These are phyloP conservation scores for Triglochin maritima DNA, from an alignment of 106 monocot species.

Conservation along the genomic window DNA sequence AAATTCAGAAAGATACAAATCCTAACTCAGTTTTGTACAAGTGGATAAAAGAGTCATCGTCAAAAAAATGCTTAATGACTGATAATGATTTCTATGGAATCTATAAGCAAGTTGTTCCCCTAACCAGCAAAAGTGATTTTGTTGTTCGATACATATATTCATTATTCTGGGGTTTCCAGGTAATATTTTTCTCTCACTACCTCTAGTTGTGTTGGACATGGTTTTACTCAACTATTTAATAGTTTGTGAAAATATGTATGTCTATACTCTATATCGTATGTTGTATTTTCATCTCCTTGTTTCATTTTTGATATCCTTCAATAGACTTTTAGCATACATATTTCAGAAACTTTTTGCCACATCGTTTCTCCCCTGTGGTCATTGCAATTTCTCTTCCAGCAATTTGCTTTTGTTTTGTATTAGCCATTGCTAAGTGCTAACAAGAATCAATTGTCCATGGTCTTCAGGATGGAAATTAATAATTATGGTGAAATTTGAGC, in stretches of 20 bases:
- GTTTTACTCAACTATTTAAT: too few relatives aligned
- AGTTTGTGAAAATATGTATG: too few relatives aligned
- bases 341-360: neutral
- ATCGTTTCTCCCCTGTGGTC: too few relatives aligned
- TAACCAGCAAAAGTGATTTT: conserved; percentile 35
- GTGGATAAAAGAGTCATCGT: conserved; percentile 21
- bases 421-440: too few relatives aligned
- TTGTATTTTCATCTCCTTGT: too few relatives aligned
- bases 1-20: neutral
- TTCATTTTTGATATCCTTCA: neutral
- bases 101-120: conserved; percentile 37
- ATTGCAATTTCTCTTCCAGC: too few relatives aligned
- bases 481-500: too few relatives aligned
- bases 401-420: too few relatives aligned
- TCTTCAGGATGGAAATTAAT: too few relatives aligned
- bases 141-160: conserved; percentile 65
- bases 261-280: too few relatives aligned
- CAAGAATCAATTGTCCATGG: too few relatives aligned
- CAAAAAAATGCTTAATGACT: conserved; percentile 28
- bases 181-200: conserved; percentile 10
- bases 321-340: neutral
- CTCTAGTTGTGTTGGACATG: too few relatives aligned
- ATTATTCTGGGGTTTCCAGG: conserved; percentile 93
- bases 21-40: conserved; percentile 9
- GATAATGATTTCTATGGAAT: conserved; percentile 40